Percentiles rank a stretch among this genome's conserved stretches.
Conservation (phyloP, 371 early-diverging fungal genomes). For the Mucor ambiguus region DNA sequence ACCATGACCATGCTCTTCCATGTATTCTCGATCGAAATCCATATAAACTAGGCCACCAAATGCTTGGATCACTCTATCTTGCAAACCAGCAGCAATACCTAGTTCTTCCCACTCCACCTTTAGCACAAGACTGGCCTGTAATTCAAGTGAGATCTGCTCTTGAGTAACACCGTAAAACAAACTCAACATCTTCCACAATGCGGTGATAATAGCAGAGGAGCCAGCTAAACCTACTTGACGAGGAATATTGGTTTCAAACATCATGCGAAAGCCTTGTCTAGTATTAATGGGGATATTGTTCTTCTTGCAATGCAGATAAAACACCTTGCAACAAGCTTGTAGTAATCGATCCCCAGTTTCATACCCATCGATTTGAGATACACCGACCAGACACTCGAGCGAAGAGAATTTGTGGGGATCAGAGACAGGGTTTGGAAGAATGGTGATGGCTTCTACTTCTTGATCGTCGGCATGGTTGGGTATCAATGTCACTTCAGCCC, state of each 20-base stretch:
- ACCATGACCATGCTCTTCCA: slow-evolving; percentile 63
- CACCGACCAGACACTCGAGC: slow-evolving; percentile 35
- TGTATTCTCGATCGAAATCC: slow-evolving; percentile 62
- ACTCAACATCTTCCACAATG: slow-evolving; percentile 58
- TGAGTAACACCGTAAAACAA: slow-evolving; percentile 46
- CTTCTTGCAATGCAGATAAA: slow-evolving; percentile 50
- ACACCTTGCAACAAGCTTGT: slow-evolving; percentile 64
- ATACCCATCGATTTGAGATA: slow-evolving; percentile 59
- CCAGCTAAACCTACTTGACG: slow-evolving; percentile 79
- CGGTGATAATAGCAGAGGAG: slow-evolving; percentile 67
- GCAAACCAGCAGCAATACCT: slow-evolving; percentile 68
- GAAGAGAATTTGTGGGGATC: slow-evolving; percentile 50
- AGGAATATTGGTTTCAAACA: slow-evolving; percentile 69
- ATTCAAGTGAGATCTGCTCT: slow-evolving; percentile 47
- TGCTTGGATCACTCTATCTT: slow-evolving; percentile 71
- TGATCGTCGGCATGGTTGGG: slow-evolving; percentile 41
- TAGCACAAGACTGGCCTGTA: slow-evolving; percentile 63
- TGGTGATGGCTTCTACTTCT: slow-evolving; percentile 33
- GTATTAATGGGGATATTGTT: slow-evolving; percentile 40
- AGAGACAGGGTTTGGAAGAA: slow-evolving; percentile 48
- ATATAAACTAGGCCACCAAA: slow-evolving; percentile 71
- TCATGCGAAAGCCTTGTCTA: slow-evolving; percentile 53
- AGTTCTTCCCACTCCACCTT: slow-evolving; percentile 65
- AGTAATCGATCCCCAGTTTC: slow-evolving; percentile 61
- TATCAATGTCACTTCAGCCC: slow-evolving; percentile 59